phyloP scores from a whole-genome alignment of 2,329 filamentous ascomycete genomes.

The Sclerotinia sclerotiorum region DNA sequence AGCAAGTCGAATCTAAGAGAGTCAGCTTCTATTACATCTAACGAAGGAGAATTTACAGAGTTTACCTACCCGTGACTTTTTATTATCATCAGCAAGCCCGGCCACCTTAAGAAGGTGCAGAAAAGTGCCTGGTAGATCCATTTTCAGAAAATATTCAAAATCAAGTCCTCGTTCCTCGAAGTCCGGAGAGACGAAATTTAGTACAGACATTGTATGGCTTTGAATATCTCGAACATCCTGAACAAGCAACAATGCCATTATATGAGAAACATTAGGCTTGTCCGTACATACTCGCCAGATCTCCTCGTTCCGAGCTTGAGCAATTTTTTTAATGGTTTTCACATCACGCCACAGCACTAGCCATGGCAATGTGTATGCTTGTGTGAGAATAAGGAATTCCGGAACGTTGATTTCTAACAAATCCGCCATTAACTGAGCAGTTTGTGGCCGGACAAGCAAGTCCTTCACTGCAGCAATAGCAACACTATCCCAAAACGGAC shows the following conservation, averaged over 20 bases:
- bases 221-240: slow-evolving; percentile 60
- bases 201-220: slow-evolving; percentile 63
- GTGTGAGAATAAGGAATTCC: slow-evolving; percentile 72
- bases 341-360: slow-evolving; percentile 75
- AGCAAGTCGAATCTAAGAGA: slow-evolving; percentile 36
- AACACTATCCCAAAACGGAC: slow-evolving; percentile 85
- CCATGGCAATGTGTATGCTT: slow-evolving; percentile 80
- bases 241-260: slow-evolving; percentile 58
- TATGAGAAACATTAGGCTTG: slow-evolving; percentile 55
- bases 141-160: slow-evolving; percentile 63
- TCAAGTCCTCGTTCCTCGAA: slow-evolving; percentile 61
- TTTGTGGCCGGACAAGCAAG: slow-evolving; percentile 75
- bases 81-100: slow-evolving; percentile 63
- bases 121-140: slow-evolving; percentile 72
- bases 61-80: slow-evolving; percentile 55
- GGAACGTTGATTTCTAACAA: slow-evolving; percentile 73
- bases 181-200: slow-evolving; percentile 67
- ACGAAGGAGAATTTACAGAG: slow-evolving; percentile 35
- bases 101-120: slow-evolving; percentile 80
- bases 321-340: slow-evolving; percentile 79
- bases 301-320: slow-evolving; percentile 70
- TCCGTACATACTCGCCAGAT: slow-evolving; percentile 57
- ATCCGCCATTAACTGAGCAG: slow-evolving; percentile 76
- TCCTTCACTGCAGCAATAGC: slow-evolving; percentile 83
- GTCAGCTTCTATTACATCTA: background rate